Evolutionary conservation across 495 filamentous ascomycete species (phyloP), one percentile per base, ranked within the genome.

Genomic region (Neurospora tetraspora): DNA sequence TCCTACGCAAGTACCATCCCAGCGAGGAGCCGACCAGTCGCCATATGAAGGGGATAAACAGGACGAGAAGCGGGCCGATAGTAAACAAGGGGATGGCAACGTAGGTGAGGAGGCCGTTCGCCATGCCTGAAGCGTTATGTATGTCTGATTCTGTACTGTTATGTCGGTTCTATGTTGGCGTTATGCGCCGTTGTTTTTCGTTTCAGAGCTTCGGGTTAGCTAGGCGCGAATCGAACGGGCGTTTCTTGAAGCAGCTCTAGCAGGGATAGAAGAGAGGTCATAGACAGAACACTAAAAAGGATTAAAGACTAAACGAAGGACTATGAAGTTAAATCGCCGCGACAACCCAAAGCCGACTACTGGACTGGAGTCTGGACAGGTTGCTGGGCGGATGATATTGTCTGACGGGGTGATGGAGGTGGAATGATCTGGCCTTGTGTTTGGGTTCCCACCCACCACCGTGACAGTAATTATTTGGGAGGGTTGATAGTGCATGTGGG

Each of bases 1-100:
- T 88, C 77, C 85, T 89, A 68, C 86, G 85, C 71, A 95, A 85
- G 77, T 88, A 86, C 87, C 87, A 91, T 71, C 92, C 93, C 23
- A 89, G 78, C 23, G 81, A 75, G 6, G 81, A 77, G 59, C 87
- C 88, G 0, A 83, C n/a, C 36, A 80, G 74, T 34, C 74, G 76
- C 68, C 85, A 82, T 39, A 82, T 70, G 20, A 81, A 72, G 36
- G 82, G 81, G 11, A 80, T 34, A 42, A 78, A 74, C 69, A 81
- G 71, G 47, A 78, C 71, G 7, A 80, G 31, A n/a, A 86, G 70
- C 59, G 78, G 76, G 40, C 74, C 74, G 53, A 77, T 59, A 45
- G 76, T 72, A 12, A 76, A 34, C 27, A 78, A 23, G 6, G 78
- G 72, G 38, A 76, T 71, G 14, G 75, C 69, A 65, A 73, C 70